A percentile compares a stretch with the other conserved stretches of the same genome.
Conservation (phyloP, 2,329 filamentous ascomycete species). For the Thelonectria discophora region DNA sequence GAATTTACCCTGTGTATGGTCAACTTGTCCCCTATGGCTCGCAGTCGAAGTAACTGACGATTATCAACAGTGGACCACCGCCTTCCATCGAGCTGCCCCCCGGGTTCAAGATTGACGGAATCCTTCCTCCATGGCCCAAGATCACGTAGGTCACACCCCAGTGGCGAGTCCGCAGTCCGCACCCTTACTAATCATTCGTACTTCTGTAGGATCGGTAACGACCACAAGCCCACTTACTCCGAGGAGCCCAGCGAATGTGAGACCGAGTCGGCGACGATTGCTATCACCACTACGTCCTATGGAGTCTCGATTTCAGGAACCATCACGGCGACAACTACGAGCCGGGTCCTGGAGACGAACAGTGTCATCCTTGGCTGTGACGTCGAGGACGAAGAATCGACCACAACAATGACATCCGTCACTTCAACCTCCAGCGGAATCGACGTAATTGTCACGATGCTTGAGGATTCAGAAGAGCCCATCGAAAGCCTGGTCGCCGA, state of each 20-base stretch:
- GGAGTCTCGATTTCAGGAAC: slow-evolving; percentile 17
- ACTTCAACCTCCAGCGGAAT: neutral
- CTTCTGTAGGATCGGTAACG: slow-evolving; percentile 16
- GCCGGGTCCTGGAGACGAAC: slow-evolving; percentile 7
- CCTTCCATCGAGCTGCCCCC: slow-evolving; percentile 11
- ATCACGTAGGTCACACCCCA: slow-evolving; percentile 16
- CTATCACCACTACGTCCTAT: slow-evolving; percentile 20
- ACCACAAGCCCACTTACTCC: slow-evolving; percentile 16
- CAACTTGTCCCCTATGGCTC: neutral
- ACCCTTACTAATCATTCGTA: neutral
- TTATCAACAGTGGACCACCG: slow-evolving; percentile 17
- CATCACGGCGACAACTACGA: slow-evolving; percentile 20
- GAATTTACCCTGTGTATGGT: slow-evolving; percentile 19
- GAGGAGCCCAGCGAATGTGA: slow-evolving; percentile 18
- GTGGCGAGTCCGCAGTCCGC: neutral
- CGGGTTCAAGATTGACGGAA: slow-evolving; percentile 18
- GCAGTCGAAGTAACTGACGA: too few species aligned
- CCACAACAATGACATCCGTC: neutral
- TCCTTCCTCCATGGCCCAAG: slow-evolving; percentile 25
- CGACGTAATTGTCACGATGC: slow-evolving; percentile 1
- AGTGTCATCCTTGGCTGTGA: slow-evolving; percentile 19
- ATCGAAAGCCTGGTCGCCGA: neutral
- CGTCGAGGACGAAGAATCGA: slow-evolving; percentile 14
- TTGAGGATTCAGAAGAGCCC: slow-evolving; percentile 8
- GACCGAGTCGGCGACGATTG: slow-evolving; percentile 21